A percentile compares a stretch with the other conserved stretches of the same genome.
Evolutionary conservation across 2,329 filamentous ascomycete species (phyloP).

Genomic region (Domatiomyces globalis): DNA sequence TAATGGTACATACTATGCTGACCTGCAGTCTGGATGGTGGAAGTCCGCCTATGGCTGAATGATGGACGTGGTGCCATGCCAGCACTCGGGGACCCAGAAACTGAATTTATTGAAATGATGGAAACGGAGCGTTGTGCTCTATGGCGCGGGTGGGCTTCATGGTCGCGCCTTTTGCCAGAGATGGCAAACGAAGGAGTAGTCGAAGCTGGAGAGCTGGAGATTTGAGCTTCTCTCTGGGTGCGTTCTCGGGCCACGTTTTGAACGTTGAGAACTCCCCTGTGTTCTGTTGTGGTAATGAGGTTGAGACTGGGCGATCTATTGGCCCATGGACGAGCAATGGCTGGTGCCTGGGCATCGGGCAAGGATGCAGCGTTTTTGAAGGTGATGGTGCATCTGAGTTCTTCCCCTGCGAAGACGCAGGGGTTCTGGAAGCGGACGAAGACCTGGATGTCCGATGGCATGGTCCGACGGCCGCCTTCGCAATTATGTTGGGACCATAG

Average conservation of each 20-base stretch:
- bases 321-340: constrained; percentile 14
- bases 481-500: neutral
- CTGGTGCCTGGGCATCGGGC: constrained; percentile 26
- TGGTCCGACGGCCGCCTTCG: constrained; percentile 9
- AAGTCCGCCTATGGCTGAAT: constrained; percentile 15
- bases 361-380: constrained; percentile 69
- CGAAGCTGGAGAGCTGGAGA: neutral
- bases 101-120: constrained; percentile 52
- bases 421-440: constrained; percentile 91
- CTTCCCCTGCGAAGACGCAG: constrained; percentile 90
- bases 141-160: neutral
- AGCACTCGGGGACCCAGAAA: constrained; percentile 1
- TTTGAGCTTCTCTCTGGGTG: neutral
- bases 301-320: constrained; percentile 3
- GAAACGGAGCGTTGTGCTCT: constrained; percentile 54
- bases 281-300: neutral
- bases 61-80: neutral
- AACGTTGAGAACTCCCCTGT: neutral
- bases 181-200: constrained; percentile 28
- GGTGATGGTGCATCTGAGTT: constrained; percentile 87
- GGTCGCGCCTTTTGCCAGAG: constrained; percentile 21
- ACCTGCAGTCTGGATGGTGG: constrained; percentile 7
- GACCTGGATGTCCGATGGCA: constrained; percentile 70
- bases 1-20: too few relatives aligned
- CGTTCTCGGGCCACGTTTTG: neutral